phyloP scores from a whole-genome alignment of 495 filamentous ascomycete species.

The Achaetomiella virescens region DNA sequence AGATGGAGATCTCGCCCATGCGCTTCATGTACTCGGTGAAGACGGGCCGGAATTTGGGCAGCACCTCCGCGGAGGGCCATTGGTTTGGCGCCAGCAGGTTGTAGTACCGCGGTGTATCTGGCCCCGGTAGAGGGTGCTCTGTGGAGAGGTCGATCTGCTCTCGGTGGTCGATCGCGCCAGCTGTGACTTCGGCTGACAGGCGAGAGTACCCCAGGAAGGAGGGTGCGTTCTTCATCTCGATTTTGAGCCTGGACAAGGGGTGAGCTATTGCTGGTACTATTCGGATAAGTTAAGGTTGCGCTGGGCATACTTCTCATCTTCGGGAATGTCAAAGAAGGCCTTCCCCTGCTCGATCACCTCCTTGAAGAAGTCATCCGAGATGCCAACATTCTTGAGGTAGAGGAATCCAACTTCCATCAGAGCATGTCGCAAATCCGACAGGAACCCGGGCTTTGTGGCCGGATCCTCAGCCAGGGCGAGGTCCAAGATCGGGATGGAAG shows the following conservation, averaged over 20 bases:
- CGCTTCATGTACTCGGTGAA: conserved; percentile 68
- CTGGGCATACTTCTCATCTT: conserved; percentile 62
- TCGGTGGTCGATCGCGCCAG: conserved; percentile 57
- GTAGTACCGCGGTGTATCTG: conserved; percentile 63
- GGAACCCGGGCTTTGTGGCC: conserved; percentile 67
- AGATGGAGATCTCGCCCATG: conserved; percentile 63
- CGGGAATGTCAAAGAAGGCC: conserved; percentile 74
- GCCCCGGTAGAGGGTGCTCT: conserved; percentile 59
- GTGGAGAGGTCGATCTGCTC: conserved; percentile 91
- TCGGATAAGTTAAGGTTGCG: neutral
- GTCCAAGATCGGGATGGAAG: conserved; percentile 73
- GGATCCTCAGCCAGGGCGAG: conserved; percentile 57
- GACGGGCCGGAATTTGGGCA: conserved; percentile 66
- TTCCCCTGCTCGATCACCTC: conserved; percentile 63
- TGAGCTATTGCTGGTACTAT: neutral
- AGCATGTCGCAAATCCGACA: conserved; percentile 66
- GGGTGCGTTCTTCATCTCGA: conserved; percentile 84
- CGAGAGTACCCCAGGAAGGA: conserved; percentile 58
- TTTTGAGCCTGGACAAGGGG: conserved; percentile 49
- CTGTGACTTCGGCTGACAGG: conserved; percentile 57
- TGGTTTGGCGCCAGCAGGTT: conserved; percentile 83
- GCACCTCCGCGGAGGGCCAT: conserved; percentile 66
- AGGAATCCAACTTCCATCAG: conserved; percentile 89
- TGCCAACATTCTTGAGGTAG: conserved; percentile 80
- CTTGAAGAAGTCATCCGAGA: conserved; percentile 58